Base-by-base conservation (phyloP, 176 grass and related monocot species). In the Chloris gayana region DNA sequence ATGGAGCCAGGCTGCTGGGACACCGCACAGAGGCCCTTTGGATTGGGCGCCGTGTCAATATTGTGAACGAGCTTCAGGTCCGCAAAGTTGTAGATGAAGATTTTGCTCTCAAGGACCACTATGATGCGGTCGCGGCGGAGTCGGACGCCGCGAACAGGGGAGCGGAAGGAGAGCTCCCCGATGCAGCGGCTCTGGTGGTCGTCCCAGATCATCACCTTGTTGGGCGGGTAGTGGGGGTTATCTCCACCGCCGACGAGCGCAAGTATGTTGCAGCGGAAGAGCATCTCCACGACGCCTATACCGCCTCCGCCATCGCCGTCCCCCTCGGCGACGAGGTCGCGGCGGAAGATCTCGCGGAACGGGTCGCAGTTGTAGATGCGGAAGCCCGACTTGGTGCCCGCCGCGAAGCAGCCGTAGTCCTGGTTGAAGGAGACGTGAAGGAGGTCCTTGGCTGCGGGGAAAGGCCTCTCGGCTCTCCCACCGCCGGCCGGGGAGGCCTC, bases 351-450 rank as follows among this genome's bases (percentile, higher is more conserved):
- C 87, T 96, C 97, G 30, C 97, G 97, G 75, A 99, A 96, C 9
- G 97, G 97, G 85, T 99, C 93, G 70, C 97, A 99, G 44, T 99
- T 99, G 73, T 90, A 99, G 91, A 99, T 96, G 88, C 93, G 90
- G 87, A 99, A 99, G 27, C 97, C 97, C 14, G 89, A 79, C n/a
- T 87, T 90, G 38, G 88, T 93, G 21, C 97, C 97, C 21, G 80
- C 86, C 6, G 97, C 97, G 76, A 99, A 99, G 91, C 97, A 99
- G 27, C 97, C 97, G 39, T 99, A 72, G 81, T 99, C 97, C 91
- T 99, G 97, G 71, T 99, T 99, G 88, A 91, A 99, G 64, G 97
- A 96, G 32, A 96, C 66, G 77, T 99, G 97, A 22, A 99, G 88
- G 11, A 90, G 88, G 41, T 86, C 79, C 61, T 82, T 85, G 5